phyloP scores from a whole-genome alignment of 805 yeast species.

The Starmerella tilneyi region DNA sequence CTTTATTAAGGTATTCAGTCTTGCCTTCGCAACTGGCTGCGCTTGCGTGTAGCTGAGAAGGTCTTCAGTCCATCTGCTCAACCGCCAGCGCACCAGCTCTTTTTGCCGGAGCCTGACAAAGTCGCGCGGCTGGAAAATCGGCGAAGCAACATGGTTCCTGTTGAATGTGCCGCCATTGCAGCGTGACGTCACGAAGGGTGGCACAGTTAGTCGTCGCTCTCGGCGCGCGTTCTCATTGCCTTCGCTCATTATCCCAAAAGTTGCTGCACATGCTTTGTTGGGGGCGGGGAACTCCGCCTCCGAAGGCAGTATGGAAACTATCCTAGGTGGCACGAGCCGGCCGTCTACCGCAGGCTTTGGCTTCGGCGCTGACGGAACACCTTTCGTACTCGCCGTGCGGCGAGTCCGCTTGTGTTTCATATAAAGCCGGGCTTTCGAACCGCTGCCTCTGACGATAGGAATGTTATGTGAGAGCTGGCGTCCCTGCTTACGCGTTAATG shows the following conservation, averaged over 20 bases:
- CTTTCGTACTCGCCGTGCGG: neutral
- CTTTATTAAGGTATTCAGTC: neutral
- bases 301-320: too few species aligned
- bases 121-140: neutral
- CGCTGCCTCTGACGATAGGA: too few species aligned
- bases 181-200: neutral
- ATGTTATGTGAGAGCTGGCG: too few species aligned
- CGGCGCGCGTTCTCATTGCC: too few species aligned
- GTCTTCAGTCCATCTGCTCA: conserved; percentile 1
- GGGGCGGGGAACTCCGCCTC: too few species aligned
- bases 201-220: neutral
- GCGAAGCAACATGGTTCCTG: neutral
- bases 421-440: neutral
- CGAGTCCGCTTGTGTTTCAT: conserved; percentile 6
- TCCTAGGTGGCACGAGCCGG: too few species aligned
- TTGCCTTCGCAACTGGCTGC: neutral
- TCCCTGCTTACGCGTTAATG: neutral
- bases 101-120: neutral
- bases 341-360: too few species aligned
- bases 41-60: conserved; percentile 1
- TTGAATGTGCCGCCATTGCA: conserved; percentile 1
- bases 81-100: neutral
- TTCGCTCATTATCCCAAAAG: too few species aligned
- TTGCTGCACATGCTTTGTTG: too few species aligned
- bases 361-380: neutral